Base-by-base conservation (phyloP, 352 stramenopile species). In the Phytophthora sp. region DNA sequence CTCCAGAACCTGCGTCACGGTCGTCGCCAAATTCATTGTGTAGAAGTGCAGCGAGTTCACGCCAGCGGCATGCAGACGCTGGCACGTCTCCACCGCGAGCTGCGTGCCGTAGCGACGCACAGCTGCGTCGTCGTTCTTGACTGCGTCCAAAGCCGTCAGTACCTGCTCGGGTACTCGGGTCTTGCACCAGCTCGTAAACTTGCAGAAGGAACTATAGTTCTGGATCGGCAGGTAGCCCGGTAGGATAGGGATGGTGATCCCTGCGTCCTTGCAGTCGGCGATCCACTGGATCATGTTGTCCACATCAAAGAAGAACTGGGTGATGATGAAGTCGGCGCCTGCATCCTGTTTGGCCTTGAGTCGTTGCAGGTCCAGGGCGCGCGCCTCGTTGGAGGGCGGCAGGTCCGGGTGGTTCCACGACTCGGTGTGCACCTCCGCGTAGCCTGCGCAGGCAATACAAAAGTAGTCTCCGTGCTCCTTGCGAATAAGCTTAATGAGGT, bases 281-380 rank as follows among this genome's bases (percentile, higher is more conserved):
- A 99, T 91, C 82, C 98, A 99, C 55, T 88, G 83, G 39, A 96
- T 82, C 84, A 99, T 99, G 42, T 98, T 96, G 66, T 97, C 90
- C 26, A 94, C 87, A 72, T 99, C 97, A 69, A 99, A 99, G 78
- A 99, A 99, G 91, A 99, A 99, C 89, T 99, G 97, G n/a, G 97
- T 99, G 74, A 99, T 98, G 73, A 99, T 98, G 26, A 99, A 98
- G 68, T 99, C 96, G 26, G 95, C 96, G 42, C 98, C 98, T 38
- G 97, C 97, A 74, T 99, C 97, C 62, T 93, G 83, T 66, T 98
- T 99, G 29, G 94, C 75, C 78, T 99, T 99, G 44, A 99, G 86
- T 62, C 98, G 99, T 59, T 90, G 82, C 74, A 99, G 91, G 77
- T 99, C 97, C 26, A 92, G 57, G 21, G 75, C 38, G 9, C 81